These are phyloP conservation scores for Candida buenavistaensis DNA, from an alignment of 1,139 yeast genomes.

Conservation along the genomic window DNA sequence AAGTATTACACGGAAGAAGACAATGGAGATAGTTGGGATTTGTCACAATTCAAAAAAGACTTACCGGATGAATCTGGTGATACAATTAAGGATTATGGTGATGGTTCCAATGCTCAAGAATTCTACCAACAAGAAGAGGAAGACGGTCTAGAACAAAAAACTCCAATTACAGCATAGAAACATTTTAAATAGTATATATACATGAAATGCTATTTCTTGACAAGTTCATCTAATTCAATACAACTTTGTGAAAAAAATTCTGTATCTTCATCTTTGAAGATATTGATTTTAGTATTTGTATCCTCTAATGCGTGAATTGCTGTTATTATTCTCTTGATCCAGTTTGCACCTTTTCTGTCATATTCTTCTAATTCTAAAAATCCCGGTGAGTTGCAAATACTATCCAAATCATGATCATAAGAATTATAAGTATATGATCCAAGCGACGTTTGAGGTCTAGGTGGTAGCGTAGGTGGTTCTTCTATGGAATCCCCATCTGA, in stretches of 20 bases:
- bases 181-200: not conserved
- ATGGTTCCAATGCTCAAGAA: constrained; percentile 26
- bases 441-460: constrained; percentile 8
- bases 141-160: constrained; percentile 6
- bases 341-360: constrained; percentile 49
- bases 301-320: constrained; percentile 41
- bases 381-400: constrained; percentile 14
- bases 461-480: constrained; percentile 15
- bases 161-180: constrained; percentile 8
- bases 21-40: constrained; percentile 65
- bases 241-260: constrained; percentile 26
- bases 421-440: not conserved
- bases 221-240: constrained; percentile 12
- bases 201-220: constrained; percentile 5
- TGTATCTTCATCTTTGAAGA: constrained; percentile 40
- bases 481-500: constrained; percentile 15
- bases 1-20: constrained; percentile 53
- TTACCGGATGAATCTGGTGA: constrained; percentile 43
- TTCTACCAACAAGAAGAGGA: constrained; percentile 20
- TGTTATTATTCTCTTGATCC: constrained; percentile 46
- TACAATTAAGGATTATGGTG: constrained; percentile 59
- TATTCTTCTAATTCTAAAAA: constrained; percentile 32
- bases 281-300: constrained; percentile 33
- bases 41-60: constrained; percentile 58
- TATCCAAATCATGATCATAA: constrained; percentile 10